A percentile compares a stretch with the other conserved stretches of the same genome.
Conservation (phyloP, 768 basidiomycete species). For the Fistulinella prunicolor region DNA sequence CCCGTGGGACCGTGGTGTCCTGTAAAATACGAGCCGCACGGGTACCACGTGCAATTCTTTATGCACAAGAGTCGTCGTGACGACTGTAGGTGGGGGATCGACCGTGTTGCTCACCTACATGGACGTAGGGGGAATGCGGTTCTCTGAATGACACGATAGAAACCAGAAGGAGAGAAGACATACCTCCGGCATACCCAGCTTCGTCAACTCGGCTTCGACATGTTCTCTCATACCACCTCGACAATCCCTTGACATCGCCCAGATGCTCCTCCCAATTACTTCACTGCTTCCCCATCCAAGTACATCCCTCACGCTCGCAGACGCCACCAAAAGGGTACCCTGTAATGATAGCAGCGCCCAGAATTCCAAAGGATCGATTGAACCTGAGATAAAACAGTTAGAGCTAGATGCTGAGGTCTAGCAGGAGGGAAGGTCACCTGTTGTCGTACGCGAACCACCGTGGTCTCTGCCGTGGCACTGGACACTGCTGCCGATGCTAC, state of each 20-base stretch:
- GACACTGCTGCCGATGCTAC: conserved; percentile 32
- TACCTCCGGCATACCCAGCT: conserved; percentile 18
- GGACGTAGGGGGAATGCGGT: neutral
- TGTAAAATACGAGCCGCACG: conserved; percentile 39
- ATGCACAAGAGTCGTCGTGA: conserved; percentile 35
- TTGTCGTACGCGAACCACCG: neutral
- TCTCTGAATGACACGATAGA: neutral
- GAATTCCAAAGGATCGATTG: conserved; percentile 35
- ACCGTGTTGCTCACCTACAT: conserved; percentile 4
- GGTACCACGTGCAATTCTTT: conserved; percentile 34
- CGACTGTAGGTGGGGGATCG: conserved; percentile 19
- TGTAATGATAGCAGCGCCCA: conserved; percentile 50
- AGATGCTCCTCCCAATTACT: conserved; percentile 47
- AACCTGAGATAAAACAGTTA: neutral
- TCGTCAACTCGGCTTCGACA: conserved; percentile 29
- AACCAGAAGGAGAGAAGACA: neutral
- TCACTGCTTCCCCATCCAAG: conserved; percentile 61
- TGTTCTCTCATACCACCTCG: conserved; percentile 14
- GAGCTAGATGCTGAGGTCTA: too few species aligned
- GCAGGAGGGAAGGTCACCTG: too few species aligned
- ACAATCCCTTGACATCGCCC: conserved; percentile 35
- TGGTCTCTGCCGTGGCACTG: neutral
- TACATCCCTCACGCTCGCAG: conserved; percentile 53
- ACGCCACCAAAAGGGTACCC: conserved; percentile 51
- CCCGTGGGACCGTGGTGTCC: conserved; percentile 23